Evolutionary conservation across 2,329 filamentous ascomycete species (phyloP).

Genomic region (Trichothecium sympodiale): DNA sequence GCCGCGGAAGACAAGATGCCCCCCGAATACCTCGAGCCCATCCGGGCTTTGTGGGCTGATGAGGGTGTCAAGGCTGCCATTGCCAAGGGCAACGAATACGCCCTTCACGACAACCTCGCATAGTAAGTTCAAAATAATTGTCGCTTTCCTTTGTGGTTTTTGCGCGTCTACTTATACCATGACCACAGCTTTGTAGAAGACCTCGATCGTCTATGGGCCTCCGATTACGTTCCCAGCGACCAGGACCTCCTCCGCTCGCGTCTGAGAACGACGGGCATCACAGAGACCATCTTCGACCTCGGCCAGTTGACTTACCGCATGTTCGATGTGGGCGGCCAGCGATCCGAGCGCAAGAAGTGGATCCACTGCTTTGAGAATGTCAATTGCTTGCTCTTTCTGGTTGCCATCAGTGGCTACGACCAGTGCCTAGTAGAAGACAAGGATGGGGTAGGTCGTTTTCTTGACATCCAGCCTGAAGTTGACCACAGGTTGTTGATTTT

Average conservation of each 20-base stretch:
- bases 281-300: slow-evolving; percentile 86
- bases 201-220: slow-evolving; percentile 62
- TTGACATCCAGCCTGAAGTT: no score
- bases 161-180: neutral
- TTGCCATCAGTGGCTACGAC: slow-evolving; percentile 92
- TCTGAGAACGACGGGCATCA: slow-evolving; percentile 88
- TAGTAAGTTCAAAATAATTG: slow-evolving; percentile 59
- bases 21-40: slow-evolving; percentile 63
- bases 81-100: slow-evolving; percentile 88
- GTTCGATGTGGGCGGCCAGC: slow-evolving; percentile 89
- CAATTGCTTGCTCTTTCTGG: slow-evolving; percentile 83
- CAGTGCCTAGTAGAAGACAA: slow-evolving; percentile 94
- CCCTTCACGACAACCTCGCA: slow-evolving; percentile 85
- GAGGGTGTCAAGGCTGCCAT: slow-evolving; percentile 78
- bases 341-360: slow-evolving; percentile 94
- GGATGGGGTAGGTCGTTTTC: slow-evolving; percentile 59
- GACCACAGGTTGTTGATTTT: neutral
- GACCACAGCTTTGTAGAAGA: slow-evolving; percentile 66
- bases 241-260: slow-evolving; percentile 89
- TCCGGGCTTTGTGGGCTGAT: slow-evolving; percentile 78
- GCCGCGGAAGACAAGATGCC: slow-evolving; percentile 73
- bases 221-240: slow-evolving; percentile 78
- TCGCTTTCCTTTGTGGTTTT: neutral
- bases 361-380: slow-evolving; percentile 95
- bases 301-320: slow-evolving; percentile 90